Evolutionary conservation across 2,329 filamentous ascomycete species (phyloP).

Genomic region (Amauroascus verrucosus): DNA sequence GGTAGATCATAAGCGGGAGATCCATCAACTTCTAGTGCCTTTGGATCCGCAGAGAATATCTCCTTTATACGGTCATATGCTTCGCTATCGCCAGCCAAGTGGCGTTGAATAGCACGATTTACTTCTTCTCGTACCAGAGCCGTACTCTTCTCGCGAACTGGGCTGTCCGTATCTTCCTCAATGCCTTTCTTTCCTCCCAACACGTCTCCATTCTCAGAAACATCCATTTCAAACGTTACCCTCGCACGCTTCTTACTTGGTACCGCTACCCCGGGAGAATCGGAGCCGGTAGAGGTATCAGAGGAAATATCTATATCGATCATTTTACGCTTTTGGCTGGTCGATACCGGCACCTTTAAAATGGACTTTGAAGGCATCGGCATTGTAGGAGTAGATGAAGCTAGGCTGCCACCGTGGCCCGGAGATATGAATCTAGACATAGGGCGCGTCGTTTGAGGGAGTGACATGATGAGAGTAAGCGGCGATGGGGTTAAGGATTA

Average conservation of each 20-base stretch:
- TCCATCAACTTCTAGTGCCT: slow-evolving; percentile 28
- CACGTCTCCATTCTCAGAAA: neutral
- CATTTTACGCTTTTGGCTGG: slow-evolving; percentile 31
- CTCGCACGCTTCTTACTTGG: slow-evolving; percentile 32
- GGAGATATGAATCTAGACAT: slow-evolving; percentile 3
- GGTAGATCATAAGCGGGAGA: slow-evolving; percentile 37
- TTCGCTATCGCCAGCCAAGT: slow-evolving; percentile 43
- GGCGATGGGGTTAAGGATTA: neutral
- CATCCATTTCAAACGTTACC: slow-evolving; percentile 21
- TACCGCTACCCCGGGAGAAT: slow-evolving; percentile 9
- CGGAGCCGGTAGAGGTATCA: slow-evolving; percentile 23
- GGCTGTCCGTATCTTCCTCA: neutral
- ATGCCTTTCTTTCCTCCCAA: neutral
- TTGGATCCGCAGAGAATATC: slow-evolving; percentile 42
- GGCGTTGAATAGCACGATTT: slow-evolving; percentile 46
- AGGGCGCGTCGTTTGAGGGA: neutral
- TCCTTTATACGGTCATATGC: slow-evolving; percentile 48
- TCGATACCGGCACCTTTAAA: slow-evolving; percentile 14
- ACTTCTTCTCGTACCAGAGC: slow-evolving; percentile 54
- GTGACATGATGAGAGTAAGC: neutral
- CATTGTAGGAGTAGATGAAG: slow-evolving; percentile 16
- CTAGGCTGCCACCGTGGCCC: neutral
- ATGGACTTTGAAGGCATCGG: slow-evolving; percentile 27
- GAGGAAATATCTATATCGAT: slow-evolving; percentile 27
- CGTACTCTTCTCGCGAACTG: slow-evolving; percentile 39